Evolutionary conservation across 2,329 filamentous ascomycete species (phyloP).

Genomic region (Aspergillus persii): DNA sequence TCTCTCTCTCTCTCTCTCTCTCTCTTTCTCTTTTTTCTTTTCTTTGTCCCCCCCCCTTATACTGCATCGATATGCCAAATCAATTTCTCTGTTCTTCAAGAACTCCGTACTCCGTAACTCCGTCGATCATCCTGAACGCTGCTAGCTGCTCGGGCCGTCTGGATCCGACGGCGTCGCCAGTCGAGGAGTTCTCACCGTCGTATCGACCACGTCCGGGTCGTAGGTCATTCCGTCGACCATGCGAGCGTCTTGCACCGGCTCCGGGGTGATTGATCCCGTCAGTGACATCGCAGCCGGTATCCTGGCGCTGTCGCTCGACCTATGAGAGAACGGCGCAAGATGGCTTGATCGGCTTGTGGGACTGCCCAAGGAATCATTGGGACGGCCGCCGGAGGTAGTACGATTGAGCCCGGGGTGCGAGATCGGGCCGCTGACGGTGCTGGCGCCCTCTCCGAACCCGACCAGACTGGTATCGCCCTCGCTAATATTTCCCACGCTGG

Average conservation of each 20-base stretch:
- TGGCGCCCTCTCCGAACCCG: conserved; percentile 89
- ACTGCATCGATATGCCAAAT: neutral
- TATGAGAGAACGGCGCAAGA: conserved; percentile 25
- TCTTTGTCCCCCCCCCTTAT: neutral
- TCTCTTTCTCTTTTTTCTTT: neutral
- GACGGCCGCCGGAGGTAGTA: conserved; percentile 31
- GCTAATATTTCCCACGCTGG: conserved; percentile 74
- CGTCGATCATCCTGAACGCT: neutral
- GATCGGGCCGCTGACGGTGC: conserved; percentile 75
- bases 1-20: neutral
- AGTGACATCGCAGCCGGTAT: conserved; percentile 36
- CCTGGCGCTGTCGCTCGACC: conserved; percentile 35
- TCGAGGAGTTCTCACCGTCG: conserved; percentile 59
- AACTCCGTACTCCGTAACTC: too few relatives aligned
- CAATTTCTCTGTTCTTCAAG: neutral
- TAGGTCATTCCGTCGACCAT: conserved; percentile 69
- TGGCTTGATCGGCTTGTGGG: conserved; percentile 34
- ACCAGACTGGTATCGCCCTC: conserved; percentile 81
- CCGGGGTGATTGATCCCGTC: conserved; percentile 39
- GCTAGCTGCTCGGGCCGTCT: conserved; percentile 3
- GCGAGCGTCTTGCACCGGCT: conserved; percentile 54
- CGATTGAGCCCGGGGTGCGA: conserved; percentile 55
- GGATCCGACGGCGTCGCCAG: conserved; percentile 39
- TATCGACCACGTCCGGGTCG: conserved; percentile 62
- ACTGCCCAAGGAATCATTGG: conserved; percentile 44